Conservation (phyloP, 1,284 basidiomycete genomes). For the Boletus austroedulis region DNA sequence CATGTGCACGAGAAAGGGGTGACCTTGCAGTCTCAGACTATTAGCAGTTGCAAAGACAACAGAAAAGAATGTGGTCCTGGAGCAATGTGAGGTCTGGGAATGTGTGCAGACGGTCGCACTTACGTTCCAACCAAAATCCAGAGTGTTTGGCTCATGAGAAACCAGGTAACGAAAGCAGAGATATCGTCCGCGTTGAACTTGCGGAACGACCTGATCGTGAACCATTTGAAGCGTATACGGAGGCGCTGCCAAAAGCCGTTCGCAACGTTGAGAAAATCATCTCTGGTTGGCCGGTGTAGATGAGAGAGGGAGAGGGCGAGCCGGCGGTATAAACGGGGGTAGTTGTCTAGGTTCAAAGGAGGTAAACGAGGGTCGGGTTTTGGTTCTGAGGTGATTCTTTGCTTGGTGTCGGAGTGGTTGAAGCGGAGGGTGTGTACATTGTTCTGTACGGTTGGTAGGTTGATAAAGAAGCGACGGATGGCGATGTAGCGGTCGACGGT, state of each 20-base stretch:
- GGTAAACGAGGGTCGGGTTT: slow-evolving; percentile 18
- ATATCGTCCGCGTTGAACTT: slow-evolving; percentile 97
- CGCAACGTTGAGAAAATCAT: slow-evolving; percentile 85
- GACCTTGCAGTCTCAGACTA: slow-evolving; percentile 86
- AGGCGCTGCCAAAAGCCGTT: slow-evolving; percentile 88
- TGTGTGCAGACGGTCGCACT: slow-evolving; percentile 31
- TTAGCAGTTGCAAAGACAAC: slow-evolving; percentile 89
- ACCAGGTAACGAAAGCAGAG: slow-evolving; percentile 94
- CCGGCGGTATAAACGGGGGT: slow-evolving; percentile 75
- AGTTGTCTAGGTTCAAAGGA: slow-evolving; percentile 58
- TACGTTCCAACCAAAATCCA: slow-evolving; percentile 95
- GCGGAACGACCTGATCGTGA: slow-evolving; percentile 93
- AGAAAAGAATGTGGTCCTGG: slow-evolving; percentile 92
- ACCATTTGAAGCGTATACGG: slow-evolving; percentile 96
- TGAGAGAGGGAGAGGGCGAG: slow-evolving; percentile 74
- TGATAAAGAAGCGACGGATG: slow-evolving; percentile 50
- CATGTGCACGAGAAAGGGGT: neutral
- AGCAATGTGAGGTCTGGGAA: slow-evolving; percentile 13
- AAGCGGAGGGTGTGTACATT: slow-evolving; percentile 4
- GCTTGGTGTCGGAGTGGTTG: slow-evolving; percentile 18
- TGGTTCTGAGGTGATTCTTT: neutral
- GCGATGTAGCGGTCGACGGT: slow-evolving; percentile 48
- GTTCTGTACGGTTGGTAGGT: neutral
- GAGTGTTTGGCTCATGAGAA: slow-evolving; percentile 88
- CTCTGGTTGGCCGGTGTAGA: slow-evolving; percentile 78